Conservation (phyloP, 345 rosid species). For the Eucalyptus viminalis region DNA sequence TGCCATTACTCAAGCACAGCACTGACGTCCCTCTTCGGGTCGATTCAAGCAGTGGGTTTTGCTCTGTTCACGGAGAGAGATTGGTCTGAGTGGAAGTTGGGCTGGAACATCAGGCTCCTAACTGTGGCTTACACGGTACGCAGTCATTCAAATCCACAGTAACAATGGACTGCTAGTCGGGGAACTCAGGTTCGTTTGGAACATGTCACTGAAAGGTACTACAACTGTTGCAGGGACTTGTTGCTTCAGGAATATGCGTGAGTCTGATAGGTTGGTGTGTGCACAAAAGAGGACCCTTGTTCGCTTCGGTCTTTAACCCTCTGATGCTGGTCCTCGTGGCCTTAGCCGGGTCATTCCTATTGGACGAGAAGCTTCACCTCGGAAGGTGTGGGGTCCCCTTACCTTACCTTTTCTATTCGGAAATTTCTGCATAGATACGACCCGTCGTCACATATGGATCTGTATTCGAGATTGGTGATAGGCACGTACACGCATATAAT, state of each 20-base stretch:
- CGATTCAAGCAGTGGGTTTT: slow-evolving; percentile 14
- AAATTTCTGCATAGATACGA: neutral
- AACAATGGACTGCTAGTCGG: neutral
- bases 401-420: neutral
- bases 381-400: slow-evolving; percentile 5
- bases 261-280: neutral
- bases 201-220: neutral
- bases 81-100: slow-evolving; percentile 43
- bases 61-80: slow-evolving; percentile 33
- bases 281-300: slow-evolving; percentile 8
- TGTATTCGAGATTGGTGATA: neutral
- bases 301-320: slow-evolving; percentile 12
- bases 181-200: neutral
- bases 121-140: slow-evolving; percentile 12
- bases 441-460: neutral
- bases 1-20: slow-evolving; percentile 37
- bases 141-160: neutral
- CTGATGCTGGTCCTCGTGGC: slow-evolving; percentile 5
- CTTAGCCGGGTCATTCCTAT: neutral
- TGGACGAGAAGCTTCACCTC: slow-evolving; percentile 10
- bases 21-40: slow-evolving; percentile 27
- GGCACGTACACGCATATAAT: neutral
- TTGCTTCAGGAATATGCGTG: neutral
- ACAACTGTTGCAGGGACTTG: slow-evolving; percentile 3
- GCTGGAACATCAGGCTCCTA: slow-evolving; percentile 39